Conservation (phyloP, 2,329 filamentous ascomycete species). For the Xylaria polymorpha region DNA sequence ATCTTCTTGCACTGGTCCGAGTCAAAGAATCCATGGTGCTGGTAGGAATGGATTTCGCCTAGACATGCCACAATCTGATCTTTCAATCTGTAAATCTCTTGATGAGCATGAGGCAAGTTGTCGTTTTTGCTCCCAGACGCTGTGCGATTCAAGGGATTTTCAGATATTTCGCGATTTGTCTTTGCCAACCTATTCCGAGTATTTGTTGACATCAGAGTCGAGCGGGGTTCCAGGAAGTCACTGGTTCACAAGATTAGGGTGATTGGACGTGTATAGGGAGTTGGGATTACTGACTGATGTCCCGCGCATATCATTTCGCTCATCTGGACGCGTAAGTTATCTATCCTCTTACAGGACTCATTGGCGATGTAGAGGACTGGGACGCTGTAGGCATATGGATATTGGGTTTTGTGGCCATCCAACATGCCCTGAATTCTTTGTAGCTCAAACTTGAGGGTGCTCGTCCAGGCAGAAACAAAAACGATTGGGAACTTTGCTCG, state of each 20-base stretch:
- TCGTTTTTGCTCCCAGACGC: constrained; percentile 14
- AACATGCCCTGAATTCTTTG: constrained; percentile 33
- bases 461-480: constrained; percentile 43
- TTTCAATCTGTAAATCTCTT: constrained; percentile 43
- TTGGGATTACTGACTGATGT: constrained; percentile 33
- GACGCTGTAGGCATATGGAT: background rate
- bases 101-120: constrained; percentile 35
- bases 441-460: constrained; percentile 38
- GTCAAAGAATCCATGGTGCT: constrained; percentile 12
- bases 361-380: background rate
- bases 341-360: constrained; percentile 22
- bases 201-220: background rate
- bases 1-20: constrained; percentile 13
- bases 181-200: background rate
- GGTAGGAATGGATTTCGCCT: constrained; percentile 28
- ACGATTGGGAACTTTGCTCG: constrained; percentile 40
- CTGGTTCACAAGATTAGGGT: constrained; percentile 30
- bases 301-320: constrained; percentile 41
- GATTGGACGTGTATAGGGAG: background rate
- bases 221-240: constrained; percentile 38
- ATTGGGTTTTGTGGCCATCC: constrained; percentile 5
- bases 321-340: constrained; percentile 37
- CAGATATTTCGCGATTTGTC: background rate
- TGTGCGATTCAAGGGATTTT: background rate
- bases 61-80: constrained; percentile 42